Evolutionary conservation across 768 basidiomycete species (phyloP), one percentile per base, ranked within the genome.

Genomic region (Boletales sp.): DNA sequence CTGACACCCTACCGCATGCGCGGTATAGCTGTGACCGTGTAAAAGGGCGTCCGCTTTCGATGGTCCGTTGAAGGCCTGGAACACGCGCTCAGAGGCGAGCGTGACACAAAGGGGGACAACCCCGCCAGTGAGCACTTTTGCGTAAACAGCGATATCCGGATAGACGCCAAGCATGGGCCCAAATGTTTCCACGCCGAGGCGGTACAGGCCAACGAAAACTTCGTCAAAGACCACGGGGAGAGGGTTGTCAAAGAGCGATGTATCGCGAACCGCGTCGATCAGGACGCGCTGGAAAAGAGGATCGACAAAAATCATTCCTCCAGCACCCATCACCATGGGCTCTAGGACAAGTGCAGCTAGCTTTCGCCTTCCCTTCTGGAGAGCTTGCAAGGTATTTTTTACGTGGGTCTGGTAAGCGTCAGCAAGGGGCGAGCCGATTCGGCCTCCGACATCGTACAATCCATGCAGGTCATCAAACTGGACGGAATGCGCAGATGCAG

Each of bases 241-340:
- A 4, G 88, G 87, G 8, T 66, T 54, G 6, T 64, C 45, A 13
- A 70, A 66, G 12, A 72, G 57, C 12, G 65, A 65, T 30, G 62
- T 60, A 21, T 75, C 68, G 50, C 95, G 84, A 6, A 90, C 88
- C 3, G 82, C 78, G 58, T 97, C 92, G 36, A 97, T 72, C 55
- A 98, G 67, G 29, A 93, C 74, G 24, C 90, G 80, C 65, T 98
- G 95, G 77, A 95, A 97, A 38, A 98, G 82, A 9, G 95, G 95
- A 64, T 98, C 95, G 21, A 97, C 91, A 61, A 97, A 97, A 29
- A 93, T 75, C 95, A 97, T 97, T 0, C 95, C 95, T 1, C 91
- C 95, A 0, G 95, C 94, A 13, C 95, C 95, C 80, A 98, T 88
- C 21, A 94, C 80, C 19, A 94, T 76, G 0, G 95, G 95, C 64